Evolutionary conservation across 31 red algal species (phyloP), one percentile per base, ranked within the genome.

Genomic region (Odonthalia washingtoniensis): DNA sequence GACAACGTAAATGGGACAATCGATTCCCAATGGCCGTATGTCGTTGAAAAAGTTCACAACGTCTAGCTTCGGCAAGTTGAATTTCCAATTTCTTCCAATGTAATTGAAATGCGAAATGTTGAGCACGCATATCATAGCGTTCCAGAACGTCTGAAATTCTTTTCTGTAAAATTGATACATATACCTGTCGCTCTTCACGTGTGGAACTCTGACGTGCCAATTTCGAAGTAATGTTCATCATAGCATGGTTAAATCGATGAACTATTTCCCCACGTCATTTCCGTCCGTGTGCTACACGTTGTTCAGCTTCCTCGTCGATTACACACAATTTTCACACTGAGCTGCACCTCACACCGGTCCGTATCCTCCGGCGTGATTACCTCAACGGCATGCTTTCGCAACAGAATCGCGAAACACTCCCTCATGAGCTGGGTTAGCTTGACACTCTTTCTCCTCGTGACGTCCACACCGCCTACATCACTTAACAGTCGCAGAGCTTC

Each of bases 361-460:
- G 32, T 28, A 14, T 95, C 87, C 1, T 2, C 0, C 30, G 96
- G 96, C 30, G 96, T 94, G 26, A 98, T 77, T 1, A 98, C 67
- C 16, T 60, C 17, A 46, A 98, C 78, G 39, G 40, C 18, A 46
- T 91, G 89, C 53, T n/a, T n/a, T n/a, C n/a, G n/a, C n/a, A n/a
- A n/a, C n/a, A n/a, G n/a, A n/a, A n/a, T n/a, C n/a, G n/a, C n/a
- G n/a, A n/a, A n/a, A n/a, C n/a, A n/a, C n/a, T n/a, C n/a, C n/a
- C n/a, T n/a, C n/a, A 95, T 34, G 46, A 92, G 94, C 33, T 65
- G 87, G 28, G 96, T 95, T n/a, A 95, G 91, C 78, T 42, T 31
- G 4, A 91, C 64, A 46, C 93, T 93, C 64, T 98, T 98, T 60
- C 57, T 46, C 17, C 94, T 0, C 6, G 95, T 31, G 0, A 39